Conservation (phyloP, 140 eudicot species). For the Stevia rebaudiana region DNA sequence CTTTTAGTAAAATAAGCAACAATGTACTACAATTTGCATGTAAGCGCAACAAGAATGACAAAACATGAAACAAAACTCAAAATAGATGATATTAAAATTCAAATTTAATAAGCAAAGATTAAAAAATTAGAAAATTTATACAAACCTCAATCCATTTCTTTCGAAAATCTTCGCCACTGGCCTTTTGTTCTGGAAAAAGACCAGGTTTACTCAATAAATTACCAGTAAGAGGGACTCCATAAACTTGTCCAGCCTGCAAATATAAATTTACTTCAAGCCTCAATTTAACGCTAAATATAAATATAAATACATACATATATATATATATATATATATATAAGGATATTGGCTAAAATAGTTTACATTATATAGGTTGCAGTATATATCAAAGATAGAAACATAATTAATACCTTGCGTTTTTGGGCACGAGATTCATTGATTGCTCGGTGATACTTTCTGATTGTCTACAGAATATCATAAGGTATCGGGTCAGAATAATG, state of each 20-base stretch:
- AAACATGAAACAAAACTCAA: not conserved
- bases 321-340: not conserved
- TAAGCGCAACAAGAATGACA: not conserved
- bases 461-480: conserved; percentile 51
- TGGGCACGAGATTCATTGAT: conserved; percentile 96
- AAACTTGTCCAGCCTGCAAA: conserved; percentile 95
- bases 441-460: conserved; percentile 86
- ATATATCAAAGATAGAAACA: conserved; percentile 7
- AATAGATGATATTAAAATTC: not conserved
- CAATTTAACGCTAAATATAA: not conserved
- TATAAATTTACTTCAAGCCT: conserved; percentile 8
- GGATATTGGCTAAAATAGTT: not conserved
- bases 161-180: conserved; percentile 74
- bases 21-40: not conserved
- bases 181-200: conserved; percentile 74
- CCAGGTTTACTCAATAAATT: conserved; percentile 61
- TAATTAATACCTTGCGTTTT: conserved; percentile 72
- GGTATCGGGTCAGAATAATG: not conserved
- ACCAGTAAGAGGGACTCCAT: conserved; percentile 95
- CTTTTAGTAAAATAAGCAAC: not conserved
- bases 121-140: not conserved
- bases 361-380: conserved; percentile 3
- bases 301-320: not conserved
- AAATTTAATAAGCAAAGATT: not conserved
- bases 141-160: conserved; percentile 98